Base-by-base conservation (phyloP, 768 basidiomycete genomes). In the Leccinellum albellum region DNA sequence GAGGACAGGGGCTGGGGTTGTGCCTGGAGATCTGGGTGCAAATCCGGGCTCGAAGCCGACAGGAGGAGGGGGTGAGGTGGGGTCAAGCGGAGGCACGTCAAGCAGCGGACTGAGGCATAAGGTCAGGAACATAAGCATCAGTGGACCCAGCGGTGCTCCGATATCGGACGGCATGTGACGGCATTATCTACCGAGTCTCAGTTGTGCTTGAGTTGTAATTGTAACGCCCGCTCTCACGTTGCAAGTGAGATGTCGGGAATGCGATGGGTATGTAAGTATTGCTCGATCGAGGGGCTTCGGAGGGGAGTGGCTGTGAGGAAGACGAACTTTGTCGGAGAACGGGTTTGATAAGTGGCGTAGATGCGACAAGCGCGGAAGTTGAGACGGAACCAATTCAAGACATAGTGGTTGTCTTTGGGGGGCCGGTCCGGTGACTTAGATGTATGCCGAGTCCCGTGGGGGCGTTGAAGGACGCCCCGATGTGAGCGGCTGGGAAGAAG, bases 1-100 rank as follows among this genome's bases (percentile, higher is more conserved):
- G 53, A 77, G 91, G 61, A 78, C 78, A 8, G 83, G 77, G 10
- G 73, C 76, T 9, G 80, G 80, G 3, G 74, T 73, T 24, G 76
- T 82, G 1, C 80, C 82, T 59, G 83, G 82, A 24, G 78, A 79
- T 54, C 52, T 24, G 75, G 74, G 64, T 15, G 53, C 51, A 28
- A 73, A 42, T 46, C 57, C 35, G 57, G 32, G 24, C 1, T 28
- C 53, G 53, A 70, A 54, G 63, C 42, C 26, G 21, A 53, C 49
- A 33, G 62, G 49, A 26, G 56, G 60, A 20, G 47, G 29, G 6
- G 53, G 31, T 1, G 66, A 69, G 21, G 50, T 56, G 32, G 67
- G 65, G 57, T 66, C 67, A 33, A 60, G 58, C 12, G 62, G 64
- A 52, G 61, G 53, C n/a, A 61, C 63, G 26, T 68, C 71, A 29